A percentile compares a stretch with the other conserved stretches of the same genome.
Evolutionary conservation across 2,329 filamentous ascomycete genomes (phyloP).

Genomic region (Ceratocystiopsis brevicomis): DNA sequence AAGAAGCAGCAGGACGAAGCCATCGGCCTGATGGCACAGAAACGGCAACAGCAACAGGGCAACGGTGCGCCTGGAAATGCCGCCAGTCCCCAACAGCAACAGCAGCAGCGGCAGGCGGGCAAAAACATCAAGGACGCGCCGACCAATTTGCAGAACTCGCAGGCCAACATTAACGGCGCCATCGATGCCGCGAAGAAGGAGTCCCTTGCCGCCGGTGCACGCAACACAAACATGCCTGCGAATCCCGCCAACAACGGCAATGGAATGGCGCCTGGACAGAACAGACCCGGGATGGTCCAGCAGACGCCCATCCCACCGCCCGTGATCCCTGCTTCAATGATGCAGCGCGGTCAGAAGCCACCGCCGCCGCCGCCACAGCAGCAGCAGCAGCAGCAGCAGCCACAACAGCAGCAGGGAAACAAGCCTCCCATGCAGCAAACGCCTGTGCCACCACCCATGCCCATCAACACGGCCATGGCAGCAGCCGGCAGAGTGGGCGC

Average conservation of each 20-base stretch:
- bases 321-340: conserved; percentile 8
- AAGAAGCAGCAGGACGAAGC: conserved; percentile 23
- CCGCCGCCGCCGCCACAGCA: no score
- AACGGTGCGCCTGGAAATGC: conserved; percentile 8
- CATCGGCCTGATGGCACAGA: conserved; percentile 8
- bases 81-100: conserved; percentile 5
- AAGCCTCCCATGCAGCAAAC: conserved; percentile 9
- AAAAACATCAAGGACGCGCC: conserved; percentile 13
- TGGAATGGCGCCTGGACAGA: not conserved
- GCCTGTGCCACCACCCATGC: conserved; percentile 16
- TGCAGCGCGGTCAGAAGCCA: conserved; percentile 3
- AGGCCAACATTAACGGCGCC: conserved; percentile 24
- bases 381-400: conserved; percentile 2
- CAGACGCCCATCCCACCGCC: conserved; percentile 10
- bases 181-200: conserved; percentile 28
- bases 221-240: conserved; percentile 5
- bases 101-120: conserved; percentile 2
- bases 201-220: conserved; percentile 14
- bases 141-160: conserved; percentile 14
- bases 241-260: conserved; percentile 2
- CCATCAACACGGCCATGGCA: conserved; percentile 29
- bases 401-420: conserved; percentile 2
- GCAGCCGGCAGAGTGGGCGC: conserved; percentile 17
- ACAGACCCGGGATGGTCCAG: conserved; percentile 5
- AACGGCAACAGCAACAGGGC: conserved; percentile 10